These are phyloP conservation scores for Fomitopsis palustris DNA, from an alignment of 1,284 basidiomycete species.

Conservation along the genomic window DNA sequence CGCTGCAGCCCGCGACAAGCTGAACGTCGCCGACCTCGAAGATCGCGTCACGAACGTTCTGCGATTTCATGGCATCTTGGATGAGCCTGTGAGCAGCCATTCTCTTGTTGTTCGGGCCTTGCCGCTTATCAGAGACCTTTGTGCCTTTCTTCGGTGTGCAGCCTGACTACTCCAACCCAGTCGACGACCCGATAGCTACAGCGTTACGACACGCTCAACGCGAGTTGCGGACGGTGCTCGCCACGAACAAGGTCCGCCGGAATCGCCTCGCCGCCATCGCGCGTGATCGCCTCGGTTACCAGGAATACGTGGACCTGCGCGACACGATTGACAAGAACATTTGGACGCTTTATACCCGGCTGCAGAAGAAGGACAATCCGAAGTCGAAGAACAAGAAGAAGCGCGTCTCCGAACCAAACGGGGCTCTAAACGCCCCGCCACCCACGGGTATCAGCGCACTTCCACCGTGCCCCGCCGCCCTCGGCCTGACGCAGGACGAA, in stretches of 20 bases:
- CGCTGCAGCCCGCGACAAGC: constrained; percentile 64
- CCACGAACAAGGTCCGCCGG: constrained; percentile 83
- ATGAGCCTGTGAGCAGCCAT: constrained; percentile 45
- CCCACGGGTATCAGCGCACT: constrained; percentile 20
- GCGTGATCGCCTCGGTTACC: constrained; percentile 85
- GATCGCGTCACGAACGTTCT: constrained; percentile 67
- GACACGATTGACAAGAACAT: constrained; percentile 86
- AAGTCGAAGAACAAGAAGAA: constrained; percentile 70
- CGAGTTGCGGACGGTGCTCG: constrained; percentile 74
- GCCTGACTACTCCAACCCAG: constrained; percentile 75
- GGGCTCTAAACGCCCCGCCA: constrained; percentile 28
- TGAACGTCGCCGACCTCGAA: constrained; percentile 71
- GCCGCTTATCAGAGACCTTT: constrained; percentile 2
- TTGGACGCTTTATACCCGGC: constrained; percentile 60
- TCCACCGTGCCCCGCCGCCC: constrained; percentile 57
- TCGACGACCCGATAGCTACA: constrained; percentile 92
- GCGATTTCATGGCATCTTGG: constrained; percentile 64
- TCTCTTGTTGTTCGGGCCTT: background rate
- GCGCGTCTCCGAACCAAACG: constrained; percentile 44
- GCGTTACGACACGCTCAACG: constrained; percentile 86
- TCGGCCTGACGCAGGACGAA: constrained; percentile 65
- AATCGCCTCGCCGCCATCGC: constrained; percentile 72
- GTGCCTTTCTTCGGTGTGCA: constrained; percentile 27
- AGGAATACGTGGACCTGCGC: constrained; percentile 80
- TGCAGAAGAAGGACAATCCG: constrained; percentile 71